A percentile compares a stretch with the other conserved stretches of the same genome.
Conservation (phyloP, 140 eudicot species). For the Anethum foeniculum region DNA sequence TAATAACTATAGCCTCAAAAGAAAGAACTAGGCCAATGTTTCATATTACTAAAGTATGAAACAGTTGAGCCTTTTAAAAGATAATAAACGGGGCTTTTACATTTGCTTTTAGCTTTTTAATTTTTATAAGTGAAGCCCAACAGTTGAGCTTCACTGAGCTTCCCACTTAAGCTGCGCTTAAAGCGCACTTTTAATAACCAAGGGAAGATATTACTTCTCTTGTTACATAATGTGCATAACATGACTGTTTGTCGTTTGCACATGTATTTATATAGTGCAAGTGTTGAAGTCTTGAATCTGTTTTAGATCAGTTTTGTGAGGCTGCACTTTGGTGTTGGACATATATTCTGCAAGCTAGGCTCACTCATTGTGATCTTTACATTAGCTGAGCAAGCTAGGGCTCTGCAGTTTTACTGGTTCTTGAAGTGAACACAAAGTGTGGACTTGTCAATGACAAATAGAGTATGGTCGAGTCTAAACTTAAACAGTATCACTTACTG, state of each 20-base stretch:
- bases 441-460: not conserved
- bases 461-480: too few relatives aligned
- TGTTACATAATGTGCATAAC: not conserved
- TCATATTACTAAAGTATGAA: too few relatives aligned
- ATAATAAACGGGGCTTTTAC: too few relatives aligned
- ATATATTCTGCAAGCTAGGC: not conserved
- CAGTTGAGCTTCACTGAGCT: too few relatives aligned
- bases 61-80: too few relatives aligned
- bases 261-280: not conserved
- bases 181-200: too few relatives aligned
- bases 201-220: not conserved
- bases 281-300: not conserved
- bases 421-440: not conserved
- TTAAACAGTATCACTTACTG: too few relatives aligned
- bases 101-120: too few relatives aligned
- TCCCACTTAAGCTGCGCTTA: too few relatives aligned
- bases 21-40: too few relatives aligned
- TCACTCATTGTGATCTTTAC: not conserved
- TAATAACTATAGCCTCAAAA: too few relatives aligned
- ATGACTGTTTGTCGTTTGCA: not conserved
- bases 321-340: not conserved
- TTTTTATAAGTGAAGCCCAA: too few relatives aligned
- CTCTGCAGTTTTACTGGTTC: not conserved
- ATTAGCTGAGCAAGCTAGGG: not conserved
- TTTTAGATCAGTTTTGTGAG: not conserved